These are phyloP conservation scores for Trichoderma gracile DNA, from an alignment of 2,329 filamentous ascomycete genomes.

Conservation along the genomic window DNA sequence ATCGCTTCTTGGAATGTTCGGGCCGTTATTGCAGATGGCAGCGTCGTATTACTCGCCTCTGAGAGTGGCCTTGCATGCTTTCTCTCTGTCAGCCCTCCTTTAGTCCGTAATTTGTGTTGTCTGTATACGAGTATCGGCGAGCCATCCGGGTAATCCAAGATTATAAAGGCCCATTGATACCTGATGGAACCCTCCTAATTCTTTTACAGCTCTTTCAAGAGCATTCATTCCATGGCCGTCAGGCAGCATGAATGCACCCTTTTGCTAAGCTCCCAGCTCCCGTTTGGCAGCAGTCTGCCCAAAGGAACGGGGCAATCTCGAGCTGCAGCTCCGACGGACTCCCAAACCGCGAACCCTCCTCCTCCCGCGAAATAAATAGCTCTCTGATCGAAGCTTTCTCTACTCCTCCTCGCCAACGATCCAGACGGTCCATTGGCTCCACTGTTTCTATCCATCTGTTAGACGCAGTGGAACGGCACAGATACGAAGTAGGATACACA, in stretches of 20 bases:
- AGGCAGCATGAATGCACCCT: constrained; percentile 5
- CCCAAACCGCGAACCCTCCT: constrained; percentile 15
- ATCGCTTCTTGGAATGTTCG: constrained; percentile 8
- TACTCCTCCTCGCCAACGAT: constrained; percentile 19
- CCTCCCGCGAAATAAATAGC: constrained; percentile 11
- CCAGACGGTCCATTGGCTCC: constrained; percentile 12
- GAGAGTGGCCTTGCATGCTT: background rate
- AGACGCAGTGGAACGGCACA: background rate
- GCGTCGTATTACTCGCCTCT: background rate
- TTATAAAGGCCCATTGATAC: constrained; percentile 7
- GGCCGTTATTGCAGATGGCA: constrained; percentile 16
- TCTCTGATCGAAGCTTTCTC: background rate
- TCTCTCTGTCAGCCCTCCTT: constrained; percentile 17
- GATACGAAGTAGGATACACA: background rate
- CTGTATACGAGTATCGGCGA: background rate
- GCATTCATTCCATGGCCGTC: background rate
- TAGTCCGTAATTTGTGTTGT: background rate
- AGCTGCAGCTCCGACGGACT: constrained; percentile 3
- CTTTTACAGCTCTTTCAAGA: background rate
- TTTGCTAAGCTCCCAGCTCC: background rate
- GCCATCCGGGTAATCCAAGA: constrained; percentile 13
- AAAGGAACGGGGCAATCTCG: background rate
- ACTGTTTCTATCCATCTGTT: background rate
- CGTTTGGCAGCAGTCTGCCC: too few species aligned
- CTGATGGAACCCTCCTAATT: background rate